phyloP scores from a whole-genome alignment of 176 grass and related monocot species.

The Elaeis guineensis region DNA sequence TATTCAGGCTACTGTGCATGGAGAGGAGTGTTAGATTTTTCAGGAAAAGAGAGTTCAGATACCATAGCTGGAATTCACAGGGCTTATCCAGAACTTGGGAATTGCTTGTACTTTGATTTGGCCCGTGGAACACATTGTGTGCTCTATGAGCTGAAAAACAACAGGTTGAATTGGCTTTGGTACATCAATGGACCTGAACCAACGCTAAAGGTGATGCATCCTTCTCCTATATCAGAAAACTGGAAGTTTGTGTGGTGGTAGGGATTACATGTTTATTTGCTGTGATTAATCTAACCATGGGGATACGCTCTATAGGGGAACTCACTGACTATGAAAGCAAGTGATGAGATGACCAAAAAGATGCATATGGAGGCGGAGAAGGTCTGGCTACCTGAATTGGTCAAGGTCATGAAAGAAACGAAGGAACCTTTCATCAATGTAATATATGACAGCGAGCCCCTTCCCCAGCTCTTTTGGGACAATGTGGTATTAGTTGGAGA shows the following conservation, averaged over 20 bases:
- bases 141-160: slow-evolving; percentile 64
- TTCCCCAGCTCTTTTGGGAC: slow-evolving; percentile 40
- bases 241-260: not conserved
- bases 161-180: slow-evolving; percentile 85
- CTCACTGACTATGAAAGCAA: slow-evolving; percentile 68
- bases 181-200: slow-evolving; percentile 73
- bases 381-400: slow-evolving; percentile 62
- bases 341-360: slow-evolving; percentile 27
- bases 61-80: slow-evolving; percentile 33
- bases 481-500: slow-evolving; percentile 58
- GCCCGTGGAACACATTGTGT: slow-evolving; percentile 57
- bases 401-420: slow-evolving; percentile 46
- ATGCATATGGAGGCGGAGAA: slow-evolving; percentile 51
- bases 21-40: slow-evolving; percentile 75
- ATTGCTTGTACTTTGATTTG: slow-evolving; percentile 84
- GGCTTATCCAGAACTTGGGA: slow-evolving; percentile 61
- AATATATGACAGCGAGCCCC: slow-evolving; percentile 65
- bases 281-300: not conserved
- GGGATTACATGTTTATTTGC: not conserved
- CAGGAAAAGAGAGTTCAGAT: slow-evolving; percentile 47
- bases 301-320: slow-evolving; percentile 26
- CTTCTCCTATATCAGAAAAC: not conserved
- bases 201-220: slow-evolving; percentile 36
- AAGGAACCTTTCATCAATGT: slow-evolving; percentile 68
- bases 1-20: slow-evolving; percentile 79